Evolutionary conservation across 352 stramenopile genomes (phyloP).

Genomic region (Phytophthora tubulina): DNA sequence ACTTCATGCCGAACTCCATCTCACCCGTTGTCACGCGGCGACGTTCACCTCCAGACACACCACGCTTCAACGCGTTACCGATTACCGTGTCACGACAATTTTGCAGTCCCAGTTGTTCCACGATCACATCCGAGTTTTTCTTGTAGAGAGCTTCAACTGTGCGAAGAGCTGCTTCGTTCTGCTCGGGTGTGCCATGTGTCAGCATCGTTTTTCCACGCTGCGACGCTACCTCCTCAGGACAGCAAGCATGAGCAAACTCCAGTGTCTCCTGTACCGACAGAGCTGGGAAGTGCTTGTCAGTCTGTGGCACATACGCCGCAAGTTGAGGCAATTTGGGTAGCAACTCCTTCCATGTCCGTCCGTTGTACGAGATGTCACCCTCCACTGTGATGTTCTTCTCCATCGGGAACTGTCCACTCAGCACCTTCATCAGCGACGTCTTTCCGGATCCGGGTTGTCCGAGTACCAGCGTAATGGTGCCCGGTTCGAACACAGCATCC

Average conservation of each 20-base stretch:
- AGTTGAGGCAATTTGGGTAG: constrained; percentile 31
- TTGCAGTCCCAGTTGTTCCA: constrained; percentile 40
- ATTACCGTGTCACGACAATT: constrained; percentile 53
- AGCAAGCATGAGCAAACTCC: constrained; percentile 41
- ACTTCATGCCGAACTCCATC: constrained; percentile 90
- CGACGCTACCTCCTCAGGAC: constrained; percentile 55
- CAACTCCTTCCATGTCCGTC: constrained; percentile 15
- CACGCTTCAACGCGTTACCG: constrained; percentile 48
- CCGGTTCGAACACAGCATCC: constrained; percentile 46
- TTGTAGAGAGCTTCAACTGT: constrained; percentile 23
- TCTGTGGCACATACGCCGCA: constrained; percentile 35
- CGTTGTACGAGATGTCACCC: constrained; percentile 48
- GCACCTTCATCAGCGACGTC: constrained; percentile 47
- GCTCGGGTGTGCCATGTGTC: constrained; percentile 17
- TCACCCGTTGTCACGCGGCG: constrained; percentile 83
- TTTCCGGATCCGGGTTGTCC: constrained; percentile 50
- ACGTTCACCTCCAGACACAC: constrained; percentile 84
- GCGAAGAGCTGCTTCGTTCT: constrained; percentile 29
- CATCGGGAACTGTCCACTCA: constrained; percentile 46
- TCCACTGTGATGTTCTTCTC: constrained; percentile 37
- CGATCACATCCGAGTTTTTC: constrained; percentile 37
- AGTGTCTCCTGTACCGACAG: constrained; percentile 46
- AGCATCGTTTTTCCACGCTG: constrained; percentile 54
- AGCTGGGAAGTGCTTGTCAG: constrained; percentile 39
- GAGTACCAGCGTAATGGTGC: constrained; percentile 47